phyloP scores from a whole-genome alignment of 169 alveolate species.

The Perkinsus chesapeaki region DNA sequence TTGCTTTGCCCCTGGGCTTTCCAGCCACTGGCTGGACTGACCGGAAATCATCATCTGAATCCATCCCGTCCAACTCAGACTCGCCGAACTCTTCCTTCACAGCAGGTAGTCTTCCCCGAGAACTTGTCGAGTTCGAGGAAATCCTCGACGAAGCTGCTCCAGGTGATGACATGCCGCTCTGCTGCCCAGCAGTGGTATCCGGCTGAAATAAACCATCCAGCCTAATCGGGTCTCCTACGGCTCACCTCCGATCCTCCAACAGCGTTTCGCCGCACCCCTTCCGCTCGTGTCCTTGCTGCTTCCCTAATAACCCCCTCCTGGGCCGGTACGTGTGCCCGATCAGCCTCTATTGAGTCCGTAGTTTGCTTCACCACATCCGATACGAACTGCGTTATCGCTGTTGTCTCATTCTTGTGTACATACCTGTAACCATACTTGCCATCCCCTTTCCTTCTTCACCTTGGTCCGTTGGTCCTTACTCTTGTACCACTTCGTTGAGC shows the following conservation, averaged over 20 bases:
- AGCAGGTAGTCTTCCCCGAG: background rate
- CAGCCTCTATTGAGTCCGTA: background rate
- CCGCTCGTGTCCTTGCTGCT: background rate
- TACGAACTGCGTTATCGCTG: background rate
- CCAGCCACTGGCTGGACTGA: background rate
- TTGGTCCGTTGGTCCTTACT: background rate
- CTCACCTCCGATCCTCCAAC: background rate
- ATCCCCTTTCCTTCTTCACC: no score
- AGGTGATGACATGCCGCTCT: background rate
- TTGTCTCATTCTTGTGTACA: background rate
- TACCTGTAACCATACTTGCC: no score
- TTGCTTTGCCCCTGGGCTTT: background rate
- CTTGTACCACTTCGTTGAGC: background rate
- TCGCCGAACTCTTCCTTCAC: background rate
- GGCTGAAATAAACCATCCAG: no score
- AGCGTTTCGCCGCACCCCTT: background rate
- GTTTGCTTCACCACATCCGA: background rate
- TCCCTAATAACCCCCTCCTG: background rate
- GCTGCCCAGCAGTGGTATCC: background rate
- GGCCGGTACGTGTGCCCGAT: background rate
- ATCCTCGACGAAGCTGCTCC: background rate
- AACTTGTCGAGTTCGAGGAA: background rate
- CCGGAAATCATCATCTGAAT: background rate
- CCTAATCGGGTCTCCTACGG: no score
- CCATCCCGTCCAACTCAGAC: no score